Percentiles rank a stretch among this genome's conserved stretches.
phyloP scores from a whole-genome alignment of 192 early-diverging fungal genomes.

The Coemansia javaensis region DNA sequence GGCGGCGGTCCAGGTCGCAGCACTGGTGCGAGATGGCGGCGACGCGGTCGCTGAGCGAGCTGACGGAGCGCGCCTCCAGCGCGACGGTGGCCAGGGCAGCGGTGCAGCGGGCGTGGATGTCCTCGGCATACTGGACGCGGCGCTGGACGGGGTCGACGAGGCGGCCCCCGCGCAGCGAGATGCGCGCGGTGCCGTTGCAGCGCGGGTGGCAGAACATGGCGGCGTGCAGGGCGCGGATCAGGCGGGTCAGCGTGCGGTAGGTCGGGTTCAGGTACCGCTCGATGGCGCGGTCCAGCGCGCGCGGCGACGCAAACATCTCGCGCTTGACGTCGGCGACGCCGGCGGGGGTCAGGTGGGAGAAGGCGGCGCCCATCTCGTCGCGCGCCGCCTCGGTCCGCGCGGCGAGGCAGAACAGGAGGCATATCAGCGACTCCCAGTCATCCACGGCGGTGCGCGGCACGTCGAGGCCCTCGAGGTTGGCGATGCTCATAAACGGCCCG shows the following conservation, averaged over 20 bases:
- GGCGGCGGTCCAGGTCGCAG: conserved; percentile 6
- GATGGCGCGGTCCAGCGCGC: conserved; percentile 21
- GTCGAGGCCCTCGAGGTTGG: conserved; percentile 41
- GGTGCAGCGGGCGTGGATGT: conserved; percentile 31
- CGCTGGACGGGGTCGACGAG: conserved; percentile 37
- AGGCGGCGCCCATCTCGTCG: conserved; percentile 23
- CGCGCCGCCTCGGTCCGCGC: conserved; percentile 10
- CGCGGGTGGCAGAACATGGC: conserved; percentile 29
- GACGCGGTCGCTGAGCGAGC: conserved; percentile 13
- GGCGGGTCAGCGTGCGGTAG: conserved; percentile 14
- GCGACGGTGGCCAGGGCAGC: conserved; percentile 6
- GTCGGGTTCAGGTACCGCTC: conserved; percentile 16
- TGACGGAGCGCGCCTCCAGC: conserved; percentile 4
- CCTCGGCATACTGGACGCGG: conserved; percentile 32
- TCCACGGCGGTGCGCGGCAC: conserved; percentile 38
- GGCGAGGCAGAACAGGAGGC: conserved; percentile 38
- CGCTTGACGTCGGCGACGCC: conserved; percentile 35
- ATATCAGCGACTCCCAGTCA: conserved; percentile 44
- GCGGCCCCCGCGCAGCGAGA: conserved; percentile 30
- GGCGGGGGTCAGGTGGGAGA: conserved; percentile 7
- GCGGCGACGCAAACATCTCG: conserved; percentile 19
- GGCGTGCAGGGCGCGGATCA: conserved; percentile 24
- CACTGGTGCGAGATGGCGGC: conserved; percentile 22
- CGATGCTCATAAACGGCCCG: conserved; percentile 44
- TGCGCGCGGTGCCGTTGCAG: conserved; percentile 31